Percentiles rank a stretch among this genome's conserved stretches.
These are phyloP conservation scores for Endoconidiophora polonica DNA, from an alignment of 2,329 filamentous ascomycete genomes.

Conservation along the genomic window DNA sequence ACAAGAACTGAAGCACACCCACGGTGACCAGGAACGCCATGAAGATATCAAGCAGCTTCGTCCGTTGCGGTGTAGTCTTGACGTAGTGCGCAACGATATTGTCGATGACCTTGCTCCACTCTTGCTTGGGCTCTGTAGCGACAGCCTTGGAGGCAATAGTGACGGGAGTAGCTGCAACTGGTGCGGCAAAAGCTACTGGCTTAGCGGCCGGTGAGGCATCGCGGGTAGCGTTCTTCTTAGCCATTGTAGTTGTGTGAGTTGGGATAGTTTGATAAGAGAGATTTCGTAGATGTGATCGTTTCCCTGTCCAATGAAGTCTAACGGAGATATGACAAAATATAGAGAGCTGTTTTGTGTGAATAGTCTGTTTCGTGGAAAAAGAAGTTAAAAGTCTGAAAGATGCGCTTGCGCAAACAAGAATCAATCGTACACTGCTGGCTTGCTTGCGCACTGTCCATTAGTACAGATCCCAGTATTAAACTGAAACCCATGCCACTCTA, in stretches of 20 bases:
- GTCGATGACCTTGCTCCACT: slow-evolving; percentile 42
- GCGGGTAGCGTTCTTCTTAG: slow-evolving; percentile 11
- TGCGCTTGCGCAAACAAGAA: slow-evolving; percentile 2
- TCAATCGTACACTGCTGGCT: background rate
- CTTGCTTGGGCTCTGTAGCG: slow-evolving; percentile 18
- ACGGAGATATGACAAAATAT: background rate
- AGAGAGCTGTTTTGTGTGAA: background rate
- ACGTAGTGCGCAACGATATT: slow-evolving; percentile 67
- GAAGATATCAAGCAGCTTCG: slow-evolving; percentile 82
- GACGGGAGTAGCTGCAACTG: slow-evolving; percentile 10
- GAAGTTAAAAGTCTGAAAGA: background rate
- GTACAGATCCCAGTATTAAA: too few species aligned
- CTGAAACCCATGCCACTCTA: too few species aligned
- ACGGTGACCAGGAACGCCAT: slow-evolving; percentile 74
- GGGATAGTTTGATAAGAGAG: slow-evolving; percentile 16
- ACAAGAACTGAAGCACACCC: slow-evolving; percentile 80
- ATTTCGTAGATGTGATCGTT: too few species aligned
- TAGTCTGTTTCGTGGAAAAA: background rate
- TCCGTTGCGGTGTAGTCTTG: slow-evolving; percentile 69
- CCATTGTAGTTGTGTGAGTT: slow-evolving; percentile 13
- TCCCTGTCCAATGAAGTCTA: background rate
- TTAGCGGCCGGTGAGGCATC: slow-evolving; percentile 16
- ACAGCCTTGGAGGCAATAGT: slow-evolving; percentile 14
- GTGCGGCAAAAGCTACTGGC: slow-evolving; percentile 13
- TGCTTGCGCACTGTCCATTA: background rate